Conservation (phyloP, 208 protist species). For the Perkinsela sp. region DNA sequence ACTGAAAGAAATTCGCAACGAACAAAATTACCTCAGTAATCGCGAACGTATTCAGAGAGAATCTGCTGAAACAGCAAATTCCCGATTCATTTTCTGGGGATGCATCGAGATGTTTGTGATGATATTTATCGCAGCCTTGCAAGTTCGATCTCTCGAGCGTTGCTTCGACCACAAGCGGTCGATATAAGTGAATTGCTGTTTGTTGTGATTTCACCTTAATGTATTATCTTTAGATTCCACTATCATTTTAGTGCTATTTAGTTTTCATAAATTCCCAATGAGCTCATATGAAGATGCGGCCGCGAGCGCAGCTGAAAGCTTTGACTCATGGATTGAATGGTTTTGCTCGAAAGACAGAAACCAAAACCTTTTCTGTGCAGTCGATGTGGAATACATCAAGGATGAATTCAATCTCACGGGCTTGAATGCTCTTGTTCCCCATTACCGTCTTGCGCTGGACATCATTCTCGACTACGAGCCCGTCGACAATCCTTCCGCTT, state of each 20-base stretch:
- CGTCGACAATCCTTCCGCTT: conserved; percentile 75
- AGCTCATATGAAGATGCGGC: neutral
- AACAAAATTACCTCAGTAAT: neutral
- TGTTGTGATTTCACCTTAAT: too few relatives aligned
- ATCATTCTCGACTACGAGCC: conserved; percentile 83
- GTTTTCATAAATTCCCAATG: neutral
- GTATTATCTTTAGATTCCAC: too few relatives aligned
- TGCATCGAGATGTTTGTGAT: neutral
- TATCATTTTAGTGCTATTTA: too few relatives aligned
- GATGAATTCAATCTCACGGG: conserved; percentile 96
- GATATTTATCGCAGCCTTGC: neutral
- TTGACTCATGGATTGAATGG: conserved; percentile 79
- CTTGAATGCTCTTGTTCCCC: conserved; percentile 66
- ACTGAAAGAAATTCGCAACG: neutral
- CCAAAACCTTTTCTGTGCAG: conserved; percentile 90
- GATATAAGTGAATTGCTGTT: neutral
- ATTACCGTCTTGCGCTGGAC: conserved; percentile 89
- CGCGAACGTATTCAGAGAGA: neutral
- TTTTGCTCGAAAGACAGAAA: conserved; percentile 88
- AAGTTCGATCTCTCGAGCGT: neutral
- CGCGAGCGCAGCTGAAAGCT: conserved; percentile 35
- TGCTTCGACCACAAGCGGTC: neutral
- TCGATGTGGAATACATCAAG: conserved; percentile 82
- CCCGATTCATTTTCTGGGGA: neutral
- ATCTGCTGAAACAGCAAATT: neutral